phyloP scores from a whole-genome alignment of 371 early-diverging fungal genomes.

The Circinella minor region DNA sequence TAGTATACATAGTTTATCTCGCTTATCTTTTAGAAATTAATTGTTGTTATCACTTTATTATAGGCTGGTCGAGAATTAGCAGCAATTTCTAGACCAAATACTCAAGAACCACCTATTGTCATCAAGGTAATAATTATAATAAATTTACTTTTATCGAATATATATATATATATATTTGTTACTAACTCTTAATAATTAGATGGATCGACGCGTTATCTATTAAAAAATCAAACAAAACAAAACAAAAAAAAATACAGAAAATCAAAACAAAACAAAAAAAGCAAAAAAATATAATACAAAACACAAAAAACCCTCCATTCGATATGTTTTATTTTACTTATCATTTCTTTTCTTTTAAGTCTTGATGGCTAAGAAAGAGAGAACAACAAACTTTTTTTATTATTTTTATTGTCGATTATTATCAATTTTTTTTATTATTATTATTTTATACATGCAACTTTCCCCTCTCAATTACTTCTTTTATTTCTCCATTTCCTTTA shows the following conservation, averaged over 20 bases:
- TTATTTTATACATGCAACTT: too few species aligned
- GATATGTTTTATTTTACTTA: too few species aligned
- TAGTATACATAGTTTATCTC: background rate
- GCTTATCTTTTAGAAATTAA: background rate
- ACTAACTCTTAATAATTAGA: background rate
- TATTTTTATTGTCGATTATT: too few species aligned
- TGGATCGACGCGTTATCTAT: conserved; percentile 19
- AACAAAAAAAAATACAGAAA: background rate
- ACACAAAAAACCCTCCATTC: too few species aligned
- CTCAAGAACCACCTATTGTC: conserved; percentile 88
- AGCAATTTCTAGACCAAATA: conserved; percentile 73
- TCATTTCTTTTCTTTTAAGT: too few species aligned
- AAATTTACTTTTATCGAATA: background rate
- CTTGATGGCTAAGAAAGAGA: too few species aligned
- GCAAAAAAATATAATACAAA: too few species aligned
- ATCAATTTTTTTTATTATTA: too few species aligned
- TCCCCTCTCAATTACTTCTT: too few species aligned
- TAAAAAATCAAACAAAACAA: background rate
- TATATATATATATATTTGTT: conserved; percentile 4
- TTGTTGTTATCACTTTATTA: background rate
- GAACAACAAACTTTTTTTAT: too few species aligned
- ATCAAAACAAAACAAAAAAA: too few species aligned
- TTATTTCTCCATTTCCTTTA: too few species aligned
- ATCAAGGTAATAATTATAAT: conserved; percentile 44
- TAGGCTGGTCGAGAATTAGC: conserved; percentile 84